Evolutionary conservation across 495 filamentous ascomycete genomes (phyloP), one percentile per base, ranked within the genome.

Genomic region (Cudoniella acicularis): DNA sequence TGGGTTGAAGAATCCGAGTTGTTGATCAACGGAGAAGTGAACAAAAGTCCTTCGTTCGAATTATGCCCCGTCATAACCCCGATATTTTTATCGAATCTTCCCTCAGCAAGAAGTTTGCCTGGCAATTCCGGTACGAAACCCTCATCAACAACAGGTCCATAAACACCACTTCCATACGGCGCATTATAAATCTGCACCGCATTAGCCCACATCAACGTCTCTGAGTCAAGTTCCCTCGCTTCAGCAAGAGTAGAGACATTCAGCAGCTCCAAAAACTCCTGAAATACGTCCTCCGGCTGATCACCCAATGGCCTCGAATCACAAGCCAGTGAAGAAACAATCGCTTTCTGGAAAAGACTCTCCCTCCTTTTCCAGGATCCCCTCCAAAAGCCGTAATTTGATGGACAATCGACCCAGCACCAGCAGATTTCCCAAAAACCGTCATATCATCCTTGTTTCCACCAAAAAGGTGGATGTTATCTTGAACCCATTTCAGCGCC

Each of bases 401-500:
- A 61, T 88, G 84, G 68, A 88, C 70, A 56, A 89, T 81, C 0
- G 74, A 78, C 0, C 83, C 85, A 4, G 75, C 87, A 27, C 88
- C 88, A 8, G 88, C 86, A 10, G 83, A 87, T 57, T 90, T 83
- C 10, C 89, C 89, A 55, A 82, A 77, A 10, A 91, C 77, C 0
- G 89, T 93, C 30, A 91, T 81, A 49, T 77, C 72, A 18, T 67
- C 62, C 2, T 81, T 76, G 64, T 92, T 83, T 11, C 89, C 88
- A 3, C 87, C 87, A 60, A 92, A 90, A 2, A 78, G 72, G 54
- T 73, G 69, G 59, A 91, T 89, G 63, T 90, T 74, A 54, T 83
- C 75, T 56, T 87, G 79, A n/a, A 90, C 80, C 88, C 88, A 91
- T 60, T 89, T 67, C 16, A 91, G 72, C 11, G 84, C 88, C 25